phyloP scores from a whole-genome alignment of 108 stramenopile genomes.

The Epithemia pelagica region DNA sequence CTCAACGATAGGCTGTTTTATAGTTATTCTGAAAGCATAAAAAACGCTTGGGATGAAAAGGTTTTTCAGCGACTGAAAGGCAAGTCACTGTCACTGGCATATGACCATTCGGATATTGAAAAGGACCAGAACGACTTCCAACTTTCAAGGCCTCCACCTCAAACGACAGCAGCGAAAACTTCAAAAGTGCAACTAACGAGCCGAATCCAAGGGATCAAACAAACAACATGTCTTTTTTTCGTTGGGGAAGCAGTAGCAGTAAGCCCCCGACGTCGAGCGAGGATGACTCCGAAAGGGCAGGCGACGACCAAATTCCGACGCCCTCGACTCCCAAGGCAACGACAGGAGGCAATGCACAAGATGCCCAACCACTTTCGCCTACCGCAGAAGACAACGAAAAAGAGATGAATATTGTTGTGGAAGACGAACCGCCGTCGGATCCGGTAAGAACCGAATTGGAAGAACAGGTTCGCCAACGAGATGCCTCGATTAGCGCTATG shows the following conservation, averaged over 20 bases:
- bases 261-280: neutral
- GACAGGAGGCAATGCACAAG: neutral
- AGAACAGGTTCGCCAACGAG: constrained; percentile 34
- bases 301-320: neutral
- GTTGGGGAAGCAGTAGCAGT: neutral
- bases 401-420: constrained; percentile 5
- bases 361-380: neutral
- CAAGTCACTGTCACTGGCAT: too few relatives aligned
- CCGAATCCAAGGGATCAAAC: too few relatives aligned
- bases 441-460: constrained; percentile 29
- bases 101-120: too few relatives aligned
- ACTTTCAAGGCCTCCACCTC: too few relatives aligned
- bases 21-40: too few relatives aligned
- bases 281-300: neutral
- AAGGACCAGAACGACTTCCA: too few relatives aligned
- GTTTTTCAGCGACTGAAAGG: too few relatives aligned
- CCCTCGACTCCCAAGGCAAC: neutral
- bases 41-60: too few relatives aligned
- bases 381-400: neutral
- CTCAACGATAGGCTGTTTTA: neutral
- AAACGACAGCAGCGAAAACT: too few relatives aligned
- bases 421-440: constrained; percentile 8
- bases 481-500: constrained; percentile 28
- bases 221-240: neutral
- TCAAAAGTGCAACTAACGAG: too few relatives aligned